Conservation (phyloP, 768 basidiomycete genomes). For the Coprinopsis sp. region DNA sequence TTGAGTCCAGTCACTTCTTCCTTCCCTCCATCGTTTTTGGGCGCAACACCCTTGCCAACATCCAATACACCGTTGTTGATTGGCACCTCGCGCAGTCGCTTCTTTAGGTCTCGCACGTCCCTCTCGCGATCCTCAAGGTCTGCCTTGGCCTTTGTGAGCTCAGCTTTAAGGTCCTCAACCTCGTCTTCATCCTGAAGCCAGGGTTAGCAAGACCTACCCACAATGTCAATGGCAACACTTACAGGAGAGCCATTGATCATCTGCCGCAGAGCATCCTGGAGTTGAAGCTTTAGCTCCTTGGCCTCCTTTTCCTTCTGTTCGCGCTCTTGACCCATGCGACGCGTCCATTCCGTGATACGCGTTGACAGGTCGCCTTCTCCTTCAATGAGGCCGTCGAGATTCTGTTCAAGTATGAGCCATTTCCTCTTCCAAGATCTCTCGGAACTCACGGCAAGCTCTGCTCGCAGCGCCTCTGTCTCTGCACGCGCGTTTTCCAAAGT, state of each 20-base stretch:
- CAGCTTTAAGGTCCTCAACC: conserved; percentile 1
- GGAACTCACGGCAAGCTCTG: conserved; percentile 66
- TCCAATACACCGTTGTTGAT: conserved; percentile 35
- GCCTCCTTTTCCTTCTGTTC: conserved; percentile 9
- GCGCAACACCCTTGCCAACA: conserved; percentile 12
- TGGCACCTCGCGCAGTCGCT: conserved; percentile 51
- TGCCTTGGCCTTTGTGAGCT: background rate
- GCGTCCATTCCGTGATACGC: conserved; percentile 7
- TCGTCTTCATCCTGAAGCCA: conserved; percentile 2
- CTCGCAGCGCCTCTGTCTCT: conserved; percentile 77
- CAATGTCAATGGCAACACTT: too few relatives aligned
- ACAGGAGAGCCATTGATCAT: too few relatives aligned
- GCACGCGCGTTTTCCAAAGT: conserved; percentile 87
- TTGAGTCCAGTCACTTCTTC: conserved; percentile 85
- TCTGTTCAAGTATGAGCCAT: conserved; percentile 33
- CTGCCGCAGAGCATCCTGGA: background rate
- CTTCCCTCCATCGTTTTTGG: conserved; percentile 47
- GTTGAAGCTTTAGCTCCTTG: background rate
- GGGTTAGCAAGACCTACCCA: too few relatives aligned
- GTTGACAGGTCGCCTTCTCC: conserved; percentile 37
- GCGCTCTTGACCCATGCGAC: conserved; percentile 5
- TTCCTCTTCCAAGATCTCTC: background rate
- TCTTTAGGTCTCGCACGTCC: conserved; percentile 31
- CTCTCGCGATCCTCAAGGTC: conserved; percentile 7
- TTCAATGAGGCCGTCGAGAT: conserved; percentile 57